Evolutionary conservation across 768 basidiomycete genomes (phyloP).

Genomic region (Mycena vitilis): DNA sequence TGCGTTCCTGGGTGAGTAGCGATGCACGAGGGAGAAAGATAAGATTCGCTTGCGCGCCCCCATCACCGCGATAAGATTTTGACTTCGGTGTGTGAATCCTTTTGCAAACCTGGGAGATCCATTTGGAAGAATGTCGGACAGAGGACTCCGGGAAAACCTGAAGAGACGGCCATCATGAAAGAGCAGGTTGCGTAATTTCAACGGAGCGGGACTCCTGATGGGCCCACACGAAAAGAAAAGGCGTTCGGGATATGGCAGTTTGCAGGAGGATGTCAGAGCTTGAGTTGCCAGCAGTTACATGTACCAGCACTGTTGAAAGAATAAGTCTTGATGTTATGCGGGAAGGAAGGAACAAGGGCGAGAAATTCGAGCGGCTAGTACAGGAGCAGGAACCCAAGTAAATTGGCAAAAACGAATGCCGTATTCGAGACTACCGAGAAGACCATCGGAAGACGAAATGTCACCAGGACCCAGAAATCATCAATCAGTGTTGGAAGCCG

Average conservation of each 20-base stretch:
- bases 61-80: conserved; percentile 7
- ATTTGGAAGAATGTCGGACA: neutral
- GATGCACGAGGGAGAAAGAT: neutral
- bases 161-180: neutral
- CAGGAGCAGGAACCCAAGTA: too few species aligned
- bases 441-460: neutral
- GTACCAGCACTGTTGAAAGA: too few species aligned
- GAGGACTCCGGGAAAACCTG: too few species aligned
- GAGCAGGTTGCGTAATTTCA: neutral
- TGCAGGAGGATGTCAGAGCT: neutral
- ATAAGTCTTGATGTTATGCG: too few species aligned
- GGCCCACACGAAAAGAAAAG: neutral
- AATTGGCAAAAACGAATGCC: too few species aligned
- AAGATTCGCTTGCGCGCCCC: neutral
- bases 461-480: neutral
- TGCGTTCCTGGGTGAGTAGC: neutral
- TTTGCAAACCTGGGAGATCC: neutral
- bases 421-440: neutral
- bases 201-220: conserved; percentile 1
- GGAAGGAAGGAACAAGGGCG: too few species aligned
- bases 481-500: neutral
- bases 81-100: conserved; percentile 2
- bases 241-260: neutral
- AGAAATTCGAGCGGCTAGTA: too few species aligned
- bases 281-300: neutral